Conservation (phyloP, 2,329 filamentous ascomycete species). For the Paraconiothyrium sp. region DNA sequence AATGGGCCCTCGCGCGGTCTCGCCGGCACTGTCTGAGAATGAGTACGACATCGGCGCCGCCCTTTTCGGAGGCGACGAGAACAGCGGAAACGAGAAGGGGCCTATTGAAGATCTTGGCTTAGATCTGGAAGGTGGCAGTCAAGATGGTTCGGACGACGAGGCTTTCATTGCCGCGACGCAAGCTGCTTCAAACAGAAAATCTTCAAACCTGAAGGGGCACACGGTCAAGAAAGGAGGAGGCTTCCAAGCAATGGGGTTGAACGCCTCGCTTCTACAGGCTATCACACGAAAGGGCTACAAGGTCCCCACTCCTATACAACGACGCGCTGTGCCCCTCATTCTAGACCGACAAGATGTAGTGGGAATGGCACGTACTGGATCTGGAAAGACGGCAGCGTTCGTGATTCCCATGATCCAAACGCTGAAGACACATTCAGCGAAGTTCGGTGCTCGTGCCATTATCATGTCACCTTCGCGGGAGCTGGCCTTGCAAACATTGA, state of each 20-base stretch:
- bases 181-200: conserved; percentile 86
- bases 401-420: conserved; percentile 98
- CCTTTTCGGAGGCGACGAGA: conserved; percentile 71
- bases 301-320: conserved; percentile 95
- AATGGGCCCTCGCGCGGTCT: conserved; percentile 80
- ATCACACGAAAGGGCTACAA: conserved; percentile 95
- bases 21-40: conserved; percentile 85
- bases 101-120: conserved; percentile 49
- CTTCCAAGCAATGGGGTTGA: conserved; percentile 94
- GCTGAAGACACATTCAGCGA: conserved; percentile 85
- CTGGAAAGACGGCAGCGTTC: conserved; percentile 97
- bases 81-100: conserved; percentile 53
- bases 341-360: conserved; percentile 95
- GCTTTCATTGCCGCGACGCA: conserved; percentile 91
- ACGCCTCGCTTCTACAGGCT: conserved; percentile 83
- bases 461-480: conserved; percentile 94
- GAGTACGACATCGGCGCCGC: conserved; percentile 89
- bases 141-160: conserved; percentile 73
- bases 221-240: conserved; percentile 94
- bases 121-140: conserved; percentile 57
- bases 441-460: conserved; percentile 84
- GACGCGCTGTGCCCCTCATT: conserved; percentile 93
- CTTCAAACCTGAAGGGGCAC: conserved; percentile 81
- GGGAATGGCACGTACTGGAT: conserved; percentile 98
- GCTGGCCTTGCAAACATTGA: conserved; percentile 91